Evolutionary conservation across 176 grass and related monocot genomes (phyloP).

Genomic region (Hyparrhenia diplandra): DNA sequence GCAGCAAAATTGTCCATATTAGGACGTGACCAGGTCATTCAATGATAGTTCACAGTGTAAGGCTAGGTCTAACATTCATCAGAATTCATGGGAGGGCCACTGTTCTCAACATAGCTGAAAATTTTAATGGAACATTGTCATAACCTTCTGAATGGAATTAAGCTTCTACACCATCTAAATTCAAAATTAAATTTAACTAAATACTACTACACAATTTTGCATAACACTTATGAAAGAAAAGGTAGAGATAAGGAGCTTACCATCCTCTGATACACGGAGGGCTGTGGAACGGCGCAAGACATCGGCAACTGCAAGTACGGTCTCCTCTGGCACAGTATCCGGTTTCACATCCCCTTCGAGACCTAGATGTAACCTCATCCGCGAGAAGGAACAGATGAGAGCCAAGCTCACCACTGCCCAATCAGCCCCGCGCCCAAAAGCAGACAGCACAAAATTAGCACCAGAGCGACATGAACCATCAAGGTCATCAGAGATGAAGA

Average conservation of each 20-base stretch:
- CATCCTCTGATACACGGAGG: conserved; percentile 72
- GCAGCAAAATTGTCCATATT: not conserved
- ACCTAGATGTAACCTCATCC: conserved; percentile 69
- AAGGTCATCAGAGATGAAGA: not conserved
- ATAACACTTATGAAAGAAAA: too few relatives aligned
- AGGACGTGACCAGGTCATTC: not conserved
- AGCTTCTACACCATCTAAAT: not conserved
- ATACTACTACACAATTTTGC: not conserved
- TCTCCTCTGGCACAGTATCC: conserved; percentile 50
- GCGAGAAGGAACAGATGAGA: conserved; percentile 77
- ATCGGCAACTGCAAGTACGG: conserved; percentile 55
- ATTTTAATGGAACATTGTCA: not conserved
- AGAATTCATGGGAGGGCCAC: not conserved
- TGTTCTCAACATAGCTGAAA: not conserved
- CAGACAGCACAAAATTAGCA: conserved; percentile 6
- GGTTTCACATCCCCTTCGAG: conserved; percentile 47
- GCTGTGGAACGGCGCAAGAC: conserved; percentile 51
- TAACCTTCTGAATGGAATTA: not conserved
- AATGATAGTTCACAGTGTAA: not conserved
- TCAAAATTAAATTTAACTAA: not conserved
- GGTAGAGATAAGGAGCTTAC: too few relatives aligned
- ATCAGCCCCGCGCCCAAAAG: not conserved
- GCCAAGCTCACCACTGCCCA: conserved; percentile 83
- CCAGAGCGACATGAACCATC: not conserved
- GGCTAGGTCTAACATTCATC: not conserved